phyloP scores from a whole-genome alignment of 129 eudicot species.

The Artemisia argyi region DNA sequence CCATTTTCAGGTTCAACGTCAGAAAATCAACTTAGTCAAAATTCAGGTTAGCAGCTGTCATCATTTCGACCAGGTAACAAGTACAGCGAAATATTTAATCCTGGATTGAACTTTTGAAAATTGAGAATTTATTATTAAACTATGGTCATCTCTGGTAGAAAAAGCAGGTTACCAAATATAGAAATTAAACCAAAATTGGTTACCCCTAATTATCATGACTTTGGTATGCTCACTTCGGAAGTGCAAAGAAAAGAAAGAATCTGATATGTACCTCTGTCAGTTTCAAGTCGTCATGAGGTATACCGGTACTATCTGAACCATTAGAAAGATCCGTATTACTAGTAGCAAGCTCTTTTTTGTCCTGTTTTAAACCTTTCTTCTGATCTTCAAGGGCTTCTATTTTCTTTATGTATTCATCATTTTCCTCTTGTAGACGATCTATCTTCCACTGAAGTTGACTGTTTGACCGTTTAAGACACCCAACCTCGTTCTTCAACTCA shows the following conservation, averaged over 20 bases:
- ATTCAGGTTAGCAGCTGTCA: too few species aligned
- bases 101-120: too few species aligned
- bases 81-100: too few species aligned
- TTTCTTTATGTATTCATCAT: conserved; percentile 40
- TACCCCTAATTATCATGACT: too few species aligned
- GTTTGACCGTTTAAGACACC: conserved; percentile 49
- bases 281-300: conserved; percentile 27
- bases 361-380: conserved; percentile 27
- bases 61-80: too few species aligned
- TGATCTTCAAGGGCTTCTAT: conserved; percentile 42
- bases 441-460: conserved; percentile 58
- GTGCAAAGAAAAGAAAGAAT: conserved; percentile 3
- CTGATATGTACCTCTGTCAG: conserved; percentile 39
- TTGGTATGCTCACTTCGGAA: background rate
- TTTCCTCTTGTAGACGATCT: conserved; percentile 53
- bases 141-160: too few species aligned
- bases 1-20: too few species aligned
- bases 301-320: conserved; percentile 12
- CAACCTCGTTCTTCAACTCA: conserved; percentile 62
- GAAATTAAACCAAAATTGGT: background rate
- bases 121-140: too few species aligned
- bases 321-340: background rate
- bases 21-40: too few species aligned
- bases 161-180: too few species aligned
- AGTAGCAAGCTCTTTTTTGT: conserved; percentile 21